Percentiles rank a stretch among this genome's conserved stretches.
These are phyloP conservation scores for Fusarium algeriense DNA, from an alignment of 2,329 filamentous ascomycete species.

Conservation along the genomic window DNA sequence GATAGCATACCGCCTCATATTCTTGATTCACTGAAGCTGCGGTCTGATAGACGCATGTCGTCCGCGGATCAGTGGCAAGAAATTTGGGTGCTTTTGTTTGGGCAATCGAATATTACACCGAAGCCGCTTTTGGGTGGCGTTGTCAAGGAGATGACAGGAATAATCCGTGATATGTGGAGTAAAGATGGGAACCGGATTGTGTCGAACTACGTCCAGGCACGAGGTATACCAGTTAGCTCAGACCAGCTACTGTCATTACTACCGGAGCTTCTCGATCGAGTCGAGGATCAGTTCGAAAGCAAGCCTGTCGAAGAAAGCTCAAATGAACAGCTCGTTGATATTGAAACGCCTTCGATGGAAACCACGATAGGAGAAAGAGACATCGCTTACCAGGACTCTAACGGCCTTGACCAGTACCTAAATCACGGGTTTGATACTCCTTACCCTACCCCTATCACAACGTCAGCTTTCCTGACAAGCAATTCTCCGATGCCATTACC, in stretches of 20 bases:
- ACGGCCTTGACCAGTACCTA: no score
- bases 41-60: background rate
- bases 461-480: no score
- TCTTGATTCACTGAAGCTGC: background rate
- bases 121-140: background rate
- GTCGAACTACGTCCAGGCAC: background rate
- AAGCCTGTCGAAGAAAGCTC: background rate
- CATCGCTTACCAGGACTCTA: no score
- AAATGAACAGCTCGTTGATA: no score
- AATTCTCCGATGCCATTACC: no score
- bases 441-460: no score
- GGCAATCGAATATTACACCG: background rate
- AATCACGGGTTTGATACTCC: background rate
- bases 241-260: background rate
- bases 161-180: constrained; percentile 3
- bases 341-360: background rate
- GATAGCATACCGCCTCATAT: background rate
- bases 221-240: background rate
- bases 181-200: background rate
- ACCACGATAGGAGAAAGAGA: no score
- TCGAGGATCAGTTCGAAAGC: background rate
- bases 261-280: background rate
- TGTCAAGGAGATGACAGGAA: constrained; percentile 1
- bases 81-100: background rate
- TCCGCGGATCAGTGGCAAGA: background rate